These are phyloP conservation scores for Euphorbia schlechtendalii DNA, from an alignment of 441 rosid species.

Conservation along the genomic window DNA sequence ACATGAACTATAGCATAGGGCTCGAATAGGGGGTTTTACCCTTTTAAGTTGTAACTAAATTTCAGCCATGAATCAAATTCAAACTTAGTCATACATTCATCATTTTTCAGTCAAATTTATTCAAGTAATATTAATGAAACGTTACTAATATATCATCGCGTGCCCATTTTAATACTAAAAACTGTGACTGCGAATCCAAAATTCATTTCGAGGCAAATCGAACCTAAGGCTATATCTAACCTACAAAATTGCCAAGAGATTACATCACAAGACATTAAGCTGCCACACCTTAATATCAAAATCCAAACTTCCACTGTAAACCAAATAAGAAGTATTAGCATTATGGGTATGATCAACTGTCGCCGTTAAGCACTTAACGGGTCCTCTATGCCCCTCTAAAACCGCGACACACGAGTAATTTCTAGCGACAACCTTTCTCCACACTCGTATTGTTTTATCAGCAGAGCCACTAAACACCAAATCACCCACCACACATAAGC, in stretches of 20 bases:
- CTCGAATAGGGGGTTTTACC: too few relatives aligned
- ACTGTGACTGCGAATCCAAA: too few relatives aligned
- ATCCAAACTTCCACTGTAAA: constrained; percentile 88
- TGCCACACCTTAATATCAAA: constrained; percentile 84
- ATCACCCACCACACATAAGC: constrained; percentile 50
- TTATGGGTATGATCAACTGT: constrained; percentile 28
- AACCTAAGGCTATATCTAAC: too few relatives aligned
- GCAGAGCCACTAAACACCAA: constrained; percentile 82
- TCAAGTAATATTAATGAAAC: too few relatives aligned
- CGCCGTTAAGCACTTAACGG: constrained; percentile 82
- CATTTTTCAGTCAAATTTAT: too few relatives aligned
- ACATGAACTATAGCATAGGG: too few relatives aligned
- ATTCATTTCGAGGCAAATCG: too few relatives aligned
- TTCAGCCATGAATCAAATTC: too few relatives aligned
- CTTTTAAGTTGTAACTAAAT: too few relatives aligned
- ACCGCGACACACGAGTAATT: constrained; percentile 54
- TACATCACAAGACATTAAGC: constrained; percentile 32
- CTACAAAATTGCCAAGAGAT: not conserved
- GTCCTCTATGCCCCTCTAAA: constrained; percentile 75
- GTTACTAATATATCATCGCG: too few relatives aligned
- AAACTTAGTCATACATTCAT: too few relatives aligned
- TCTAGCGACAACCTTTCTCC: constrained; percentile 37
- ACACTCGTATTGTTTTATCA: constrained; percentile 64
- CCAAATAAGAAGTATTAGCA: constrained; percentile 32
- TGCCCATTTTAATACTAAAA: too few relatives aligned